Base-by-base conservation (phyloP, 352 stramenopile genomes). In the Phytophthora sojae region DNA sequence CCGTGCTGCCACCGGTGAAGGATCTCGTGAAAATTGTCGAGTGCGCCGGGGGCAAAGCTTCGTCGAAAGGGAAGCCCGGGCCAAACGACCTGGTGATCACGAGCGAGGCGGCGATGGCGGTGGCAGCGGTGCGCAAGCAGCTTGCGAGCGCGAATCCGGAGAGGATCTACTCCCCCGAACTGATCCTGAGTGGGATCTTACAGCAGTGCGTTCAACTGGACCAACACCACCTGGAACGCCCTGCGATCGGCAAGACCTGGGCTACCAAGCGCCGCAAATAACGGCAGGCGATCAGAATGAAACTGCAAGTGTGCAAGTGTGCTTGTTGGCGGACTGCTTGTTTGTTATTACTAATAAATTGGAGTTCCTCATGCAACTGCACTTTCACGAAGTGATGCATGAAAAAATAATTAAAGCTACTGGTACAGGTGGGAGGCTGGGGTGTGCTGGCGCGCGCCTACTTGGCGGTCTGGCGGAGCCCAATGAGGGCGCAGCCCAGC, bases 11-110 rank as follows among this genome's bases (percentile, higher is more conserved):
- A 8, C 77, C 82, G 3, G 70, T 79, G 26, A 76, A 79, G 9
- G 79, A 88, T 12, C 61, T 89, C 26, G 63, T 75, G 52, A 88
- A 83, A 53, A 89, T 89, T 53, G 71, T 89, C 9, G 67, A 85
- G 66, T 85, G 75, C 54, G 82, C 79, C 3, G 82, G 82, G 9
- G 82, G 82, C 3, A 71, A 70, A 25, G 80, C 72, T 17, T 51
- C 32, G 15, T 63, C 47, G 4, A 85, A 77, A 60, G 77, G 77
- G 39, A 78, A 73, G 23, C 67, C 75, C 17, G 64, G 42, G 1
- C n/a, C 61, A n/a, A 62, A 62, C 19, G 78, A 82, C 42, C 30
- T 89, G 17, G 82, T 88, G 15, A 81, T 89, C 64, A 76, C 82
- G 15, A 86, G 72, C 23, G 67, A 82, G 15, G 56, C 71, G 14